phyloP scores from a whole-genome alignment of 2,329 filamentous ascomycete species.

The Cladorrhinum sp. region DNA sequence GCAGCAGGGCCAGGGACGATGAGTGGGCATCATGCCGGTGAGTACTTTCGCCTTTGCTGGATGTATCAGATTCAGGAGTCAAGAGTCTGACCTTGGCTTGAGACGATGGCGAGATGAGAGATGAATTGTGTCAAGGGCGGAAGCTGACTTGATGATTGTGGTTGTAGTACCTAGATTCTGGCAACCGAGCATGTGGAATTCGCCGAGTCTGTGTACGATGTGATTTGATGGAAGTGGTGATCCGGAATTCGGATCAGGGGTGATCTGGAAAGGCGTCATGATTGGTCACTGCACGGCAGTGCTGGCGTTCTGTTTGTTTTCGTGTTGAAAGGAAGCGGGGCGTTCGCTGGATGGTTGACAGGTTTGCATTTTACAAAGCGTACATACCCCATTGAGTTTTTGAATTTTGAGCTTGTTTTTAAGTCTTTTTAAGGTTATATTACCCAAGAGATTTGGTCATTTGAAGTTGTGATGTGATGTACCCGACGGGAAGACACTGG shows the following conservation, averaged over 20 bases:
- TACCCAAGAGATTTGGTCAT: neutral
- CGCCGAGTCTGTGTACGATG: neutral
- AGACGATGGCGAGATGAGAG: neutral
- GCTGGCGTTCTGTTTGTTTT: neutral
- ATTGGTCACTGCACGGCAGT: too few species aligned
- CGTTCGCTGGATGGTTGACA: neutral
- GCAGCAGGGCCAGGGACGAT: neutral
- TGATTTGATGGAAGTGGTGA: neutral
- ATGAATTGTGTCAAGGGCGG: neutral
- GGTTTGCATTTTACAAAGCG: neutral
- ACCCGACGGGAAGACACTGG: neutral
- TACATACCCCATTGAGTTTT: neutral
- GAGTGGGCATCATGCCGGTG: neutral
- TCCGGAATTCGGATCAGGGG: too few species aligned
- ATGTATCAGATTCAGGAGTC: neutral
- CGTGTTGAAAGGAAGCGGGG: neutral
- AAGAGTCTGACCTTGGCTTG: neutral
- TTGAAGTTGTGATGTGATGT: neutral
- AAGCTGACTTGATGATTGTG: neutral
- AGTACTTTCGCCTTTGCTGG: neutral
- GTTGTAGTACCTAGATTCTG: neutral
- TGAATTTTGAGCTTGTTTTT: neutral
- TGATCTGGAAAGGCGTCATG: too few species aligned
- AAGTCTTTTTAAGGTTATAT: neutral
- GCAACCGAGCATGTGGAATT: neutral